Base-by-base conservation (phyloP, 169 alveolate species). In the Plasmodium knowlesi region DNA sequence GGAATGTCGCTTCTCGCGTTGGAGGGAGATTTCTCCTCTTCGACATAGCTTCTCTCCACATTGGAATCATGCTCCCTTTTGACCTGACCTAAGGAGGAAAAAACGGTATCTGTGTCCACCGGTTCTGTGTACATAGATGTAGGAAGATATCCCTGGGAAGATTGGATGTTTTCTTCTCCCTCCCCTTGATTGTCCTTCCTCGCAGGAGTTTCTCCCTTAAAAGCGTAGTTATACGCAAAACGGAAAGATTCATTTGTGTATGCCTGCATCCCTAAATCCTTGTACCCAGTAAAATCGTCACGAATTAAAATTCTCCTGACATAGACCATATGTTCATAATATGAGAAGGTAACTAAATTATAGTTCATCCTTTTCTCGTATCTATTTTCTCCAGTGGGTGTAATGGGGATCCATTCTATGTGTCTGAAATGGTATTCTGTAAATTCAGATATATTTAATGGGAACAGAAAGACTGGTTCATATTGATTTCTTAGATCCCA, bases 391-490 rank as follows among this genome's bases (percentile, higher is more conserved):
- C 76, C 78, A 67, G 39, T 28, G 3, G 94, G 94, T 0, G 32
- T 72, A 3, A 84, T 37, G 25, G 53, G 41, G 9, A 91, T 76
- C 98, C 98, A 96, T 76, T 80, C 92, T 25, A 96, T 83, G 73
- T 95, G 82, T 73, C 98, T 92, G 81, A 94, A 94, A 57, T 97
- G 41, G 0, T 96, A 83, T 2, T 96, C 93, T 28, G 92, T 30
- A 80, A 83, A 88, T 67, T 92, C 97, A 0, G 97, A 76, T 1
- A 96, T 76, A 8, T 96, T 94, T n/a, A 96, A 32, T 28, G 98
- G 98, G 32, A 96, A 94, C 25, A 93, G 94, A 78, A 95, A 82
- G 22, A 96, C 19, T 19, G 98, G 98, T 78, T 86, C 93, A 78
- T 71, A 61, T 39, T 96, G 97, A 50, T 84, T 84, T 28, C 97